A percentile compares a stretch with the other conserved stretches of the same genome.
phyloP scores from a whole-genome alignment of 495 filamentous ascomycete genomes.

The Peziza echinospora region DNA sequence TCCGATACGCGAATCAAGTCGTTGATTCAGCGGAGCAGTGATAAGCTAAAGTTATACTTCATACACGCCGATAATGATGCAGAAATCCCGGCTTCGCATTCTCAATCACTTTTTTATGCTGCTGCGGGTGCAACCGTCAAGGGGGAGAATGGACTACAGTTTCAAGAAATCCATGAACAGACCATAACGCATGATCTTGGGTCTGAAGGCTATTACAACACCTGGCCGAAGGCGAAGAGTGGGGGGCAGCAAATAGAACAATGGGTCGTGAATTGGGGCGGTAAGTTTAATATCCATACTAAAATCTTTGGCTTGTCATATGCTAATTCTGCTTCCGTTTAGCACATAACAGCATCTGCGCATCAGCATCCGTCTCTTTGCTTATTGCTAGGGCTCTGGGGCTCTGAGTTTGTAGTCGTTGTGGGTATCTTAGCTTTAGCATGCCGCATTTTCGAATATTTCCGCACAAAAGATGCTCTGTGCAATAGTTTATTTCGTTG shows the following conservation, averaged over 20 bases:
- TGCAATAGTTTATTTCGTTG: too few species aligned
- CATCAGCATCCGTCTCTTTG: slow-evolving; percentile 23
- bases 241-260: slow-evolving; percentile 15
- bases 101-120: slow-evolving; percentile 31
- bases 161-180: slow-evolving; percentile 17
- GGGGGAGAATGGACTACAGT: slow-evolving; percentile 21
- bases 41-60: slow-evolving; percentile 41
- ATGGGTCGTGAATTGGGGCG: slow-evolving; percentile 28
- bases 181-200: slow-evolving; percentile 19
- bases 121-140: slow-evolving; percentile 31
- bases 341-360: slow-evolving; percentile 32
- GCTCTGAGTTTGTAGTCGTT: too few species aligned
- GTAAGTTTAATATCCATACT: slow-evolving; percentile 18
- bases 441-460: too few species aligned
- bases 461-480: too few species aligned
- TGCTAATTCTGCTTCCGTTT: slow-evolving; percentile 1
- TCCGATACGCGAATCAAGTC: slow-evolving; percentile 26
- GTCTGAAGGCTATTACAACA: slow-evolving; percentile 10
- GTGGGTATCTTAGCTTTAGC: too few species aligned
- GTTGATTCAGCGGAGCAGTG: slow-evolving; percentile 26
- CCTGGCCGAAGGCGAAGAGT: slow-evolving; percentile 14
- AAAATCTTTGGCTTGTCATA: not conserved
- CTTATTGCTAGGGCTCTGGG: slow-evolving; percentile 17
- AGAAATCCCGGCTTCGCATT: slow-evolving; percentile 49
- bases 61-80: slow-evolving; percentile 55